Base-by-base conservation (phyloP, 371 early-diverging fungal species). In the Blyttiomyces sp. region DNA sequence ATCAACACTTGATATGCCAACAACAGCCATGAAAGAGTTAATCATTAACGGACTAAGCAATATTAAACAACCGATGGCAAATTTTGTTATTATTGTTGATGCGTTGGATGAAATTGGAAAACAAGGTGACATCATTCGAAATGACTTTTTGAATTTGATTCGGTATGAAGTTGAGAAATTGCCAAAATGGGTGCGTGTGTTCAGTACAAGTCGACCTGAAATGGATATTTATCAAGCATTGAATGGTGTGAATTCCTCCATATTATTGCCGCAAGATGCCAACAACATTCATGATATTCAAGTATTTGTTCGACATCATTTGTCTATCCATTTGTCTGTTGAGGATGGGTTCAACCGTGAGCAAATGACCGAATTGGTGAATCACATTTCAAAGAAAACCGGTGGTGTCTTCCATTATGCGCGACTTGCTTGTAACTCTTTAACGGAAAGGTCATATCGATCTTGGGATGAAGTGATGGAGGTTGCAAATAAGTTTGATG, bases 11-110 rank as follows among this genome's bases (percentile, higher is more conserved):
- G 13, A 39, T 13, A 13, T n/a, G 13, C 11, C n/a, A 11, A 39
- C 13, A 11, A n/a, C 35, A 6, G 16, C 55, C 6, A 49, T 57
- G 30, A 49, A 57, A 23, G 30, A 27, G 28, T 32, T 57, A 19
- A 49, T 57, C 7, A n/a, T 52, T 5, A n/a, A 57, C 16, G 57
- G 57, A 9, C 49, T 57, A 4, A 9, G 48, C 9, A 45, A 52
- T 7, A 26, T 57, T 5, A 32, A 50, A 28, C 7, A n/a, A 11
- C 5, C 9, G 5, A 32, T 7, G 9, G 23, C 23, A 9, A 39
- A 39, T n/a, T n/a, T 57, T 45, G 11, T 45, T 6, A 9, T 57
- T n/a, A 32, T 57, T 9, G 48, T 57, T 49, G 57, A 57, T 48
- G 57, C 57, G 19, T 32, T 57, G 48, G 57, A 57, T 24, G 57